Evolutionary conservation across 305 asterid species (phyloP).

Genomic region (Petunia hybrid): DNA sequence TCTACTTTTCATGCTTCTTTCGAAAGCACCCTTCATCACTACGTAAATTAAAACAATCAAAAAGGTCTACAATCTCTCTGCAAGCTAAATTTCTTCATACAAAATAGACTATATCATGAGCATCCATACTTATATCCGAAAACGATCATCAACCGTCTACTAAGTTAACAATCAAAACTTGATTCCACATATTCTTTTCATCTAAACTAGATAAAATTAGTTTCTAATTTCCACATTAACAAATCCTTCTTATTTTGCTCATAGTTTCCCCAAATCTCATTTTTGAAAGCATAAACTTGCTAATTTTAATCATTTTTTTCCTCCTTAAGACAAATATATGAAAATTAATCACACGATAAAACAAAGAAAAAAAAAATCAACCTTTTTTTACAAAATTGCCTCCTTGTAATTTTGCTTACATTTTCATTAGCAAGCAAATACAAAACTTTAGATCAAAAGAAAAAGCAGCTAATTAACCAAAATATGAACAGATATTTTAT

Average conservation of each 20-base stretch:
- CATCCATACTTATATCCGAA: background rate
- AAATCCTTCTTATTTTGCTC: background rate
- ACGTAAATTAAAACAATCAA: conserved; percentile 3
- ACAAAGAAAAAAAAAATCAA: background rate
- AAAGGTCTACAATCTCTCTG: conserved; percentile 8
- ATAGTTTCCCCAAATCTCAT: background rate
- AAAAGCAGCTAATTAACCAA: background rate
- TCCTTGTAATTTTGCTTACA: conserved; percentile 35
- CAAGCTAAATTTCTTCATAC: background rate
- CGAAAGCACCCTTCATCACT: background rate
- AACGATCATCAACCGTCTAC: background rate
- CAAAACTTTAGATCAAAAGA: conserved; percentile 36
- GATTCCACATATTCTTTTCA: background rate
- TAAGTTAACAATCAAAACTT: background rate
- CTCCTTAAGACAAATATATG: background rate
- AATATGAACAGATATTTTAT: background rate
- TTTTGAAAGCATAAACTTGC: background rate
- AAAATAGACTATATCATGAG: background rate
- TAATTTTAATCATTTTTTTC: background rate
- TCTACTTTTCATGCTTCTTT: background rate
- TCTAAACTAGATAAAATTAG: background rate
- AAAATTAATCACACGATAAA: conserved; percentile 19
- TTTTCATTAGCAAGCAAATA: conserved; percentile 36
- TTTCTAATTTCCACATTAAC: background rate
- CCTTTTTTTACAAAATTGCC: no score